phyloP scores from a whole-genome alignment of 306 rosid species.

The Morella rubra region DNA sequence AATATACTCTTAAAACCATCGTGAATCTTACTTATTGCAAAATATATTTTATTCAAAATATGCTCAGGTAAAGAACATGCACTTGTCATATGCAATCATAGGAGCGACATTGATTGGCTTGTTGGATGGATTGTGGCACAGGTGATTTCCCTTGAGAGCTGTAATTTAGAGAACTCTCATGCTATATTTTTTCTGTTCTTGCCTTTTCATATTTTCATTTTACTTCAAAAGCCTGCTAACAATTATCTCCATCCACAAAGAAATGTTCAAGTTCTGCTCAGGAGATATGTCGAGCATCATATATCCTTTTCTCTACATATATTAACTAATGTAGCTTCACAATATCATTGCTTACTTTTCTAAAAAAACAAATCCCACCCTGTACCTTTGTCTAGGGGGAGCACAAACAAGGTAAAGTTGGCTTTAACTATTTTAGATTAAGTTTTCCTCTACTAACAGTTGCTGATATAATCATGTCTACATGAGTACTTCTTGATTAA shows the following conservation, averaged over 20 bases:
- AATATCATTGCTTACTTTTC: background rate
- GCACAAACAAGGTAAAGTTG: background rate
- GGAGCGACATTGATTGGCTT: constrained; percentile 97
- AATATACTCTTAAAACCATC: background rate
- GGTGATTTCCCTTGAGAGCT: constrained; percentile 45
- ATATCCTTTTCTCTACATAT: background rate
- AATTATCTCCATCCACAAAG: background rate
- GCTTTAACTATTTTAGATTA: background rate
- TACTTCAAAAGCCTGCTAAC: background rate
- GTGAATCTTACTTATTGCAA: constrained; percentile 9
- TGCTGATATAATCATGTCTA: background rate
- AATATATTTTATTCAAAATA: constrained; percentile 18
- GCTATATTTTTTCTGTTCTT: background rate
- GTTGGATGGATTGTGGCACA: constrained; percentile 90
- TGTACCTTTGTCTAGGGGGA: background rate
- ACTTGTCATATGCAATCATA: constrained; percentile 79
- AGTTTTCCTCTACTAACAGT: background rate
- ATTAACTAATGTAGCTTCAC: background rate
- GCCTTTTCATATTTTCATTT: background rate
- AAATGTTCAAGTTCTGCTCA: background rate
- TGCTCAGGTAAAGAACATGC: constrained; percentile 81
- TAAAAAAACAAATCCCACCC: background rate
- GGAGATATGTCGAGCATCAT: background rate
- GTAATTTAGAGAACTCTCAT: constrained; percentile 2
- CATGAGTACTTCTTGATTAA: background rate